These are phyloP conservation scores for Mycothermus thermophilus DNA, from an alignment of 495 filamentous ascomycete species.

Conservation along the genomic window DNA sequence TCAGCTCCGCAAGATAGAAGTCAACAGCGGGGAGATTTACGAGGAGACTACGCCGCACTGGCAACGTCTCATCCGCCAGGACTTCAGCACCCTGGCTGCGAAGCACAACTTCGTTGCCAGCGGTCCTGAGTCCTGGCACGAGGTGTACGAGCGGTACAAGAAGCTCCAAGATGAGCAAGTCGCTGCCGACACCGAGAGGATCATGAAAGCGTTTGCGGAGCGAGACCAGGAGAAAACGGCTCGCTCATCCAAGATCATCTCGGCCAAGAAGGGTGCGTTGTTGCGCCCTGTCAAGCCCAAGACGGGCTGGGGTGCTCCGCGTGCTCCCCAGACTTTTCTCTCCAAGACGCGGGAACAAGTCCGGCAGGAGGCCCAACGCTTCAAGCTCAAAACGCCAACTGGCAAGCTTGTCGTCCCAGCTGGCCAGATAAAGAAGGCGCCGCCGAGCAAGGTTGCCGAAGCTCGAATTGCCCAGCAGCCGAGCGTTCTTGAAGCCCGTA, in stretches of 20 bases:
- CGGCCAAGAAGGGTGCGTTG: slow-evolving; percentile 8
- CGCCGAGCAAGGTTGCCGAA: slow-evolving; percentile 24
- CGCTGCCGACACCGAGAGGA: slow-evolving; percentile 30
- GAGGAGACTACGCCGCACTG: slow-evolving; percentile 20
- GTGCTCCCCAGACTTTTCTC: slow-evolving; percentile 5
- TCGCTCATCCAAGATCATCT: slow-evolving; percentile 17
- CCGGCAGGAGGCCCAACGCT: slow-evolving; percentile 3
- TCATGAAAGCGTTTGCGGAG: slow-evolving; percentile 20
- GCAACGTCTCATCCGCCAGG: slow-evolving; percentile 24
- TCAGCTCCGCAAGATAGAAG: slow-evolving; percentile 26
- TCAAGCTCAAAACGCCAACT: slow-evolving; percentile 14
- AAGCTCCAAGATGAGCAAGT: slow-evolving; percentile 34
- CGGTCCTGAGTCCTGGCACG: slow-evolving; percentile 23
- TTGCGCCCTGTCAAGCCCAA: slow-evolving; percentile 5
- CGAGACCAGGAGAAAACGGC: slow-evolving; percentile 17
- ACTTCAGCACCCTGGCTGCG: slow-evolving; percentile 15
- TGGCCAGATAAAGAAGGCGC: slow-evolving; percentile 23
- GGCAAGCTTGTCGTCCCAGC: slow-evolving; percentile 10
- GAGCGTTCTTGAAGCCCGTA: slow-evolving; percentile 1
- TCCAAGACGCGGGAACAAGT: not conserved
- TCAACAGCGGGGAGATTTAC: slow-evolving; percentile 19
- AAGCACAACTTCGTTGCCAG: slow-evolving; percentile 17
- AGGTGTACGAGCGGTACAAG: slow-evolving; percentile 26
- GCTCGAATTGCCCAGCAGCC: slow-evolving; percentile 18
- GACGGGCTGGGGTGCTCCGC: not conserved